Conservation (phyloP, 2,329 filamentous ascomycete genomes). For the Zymoseptoria brevis region DNA sequence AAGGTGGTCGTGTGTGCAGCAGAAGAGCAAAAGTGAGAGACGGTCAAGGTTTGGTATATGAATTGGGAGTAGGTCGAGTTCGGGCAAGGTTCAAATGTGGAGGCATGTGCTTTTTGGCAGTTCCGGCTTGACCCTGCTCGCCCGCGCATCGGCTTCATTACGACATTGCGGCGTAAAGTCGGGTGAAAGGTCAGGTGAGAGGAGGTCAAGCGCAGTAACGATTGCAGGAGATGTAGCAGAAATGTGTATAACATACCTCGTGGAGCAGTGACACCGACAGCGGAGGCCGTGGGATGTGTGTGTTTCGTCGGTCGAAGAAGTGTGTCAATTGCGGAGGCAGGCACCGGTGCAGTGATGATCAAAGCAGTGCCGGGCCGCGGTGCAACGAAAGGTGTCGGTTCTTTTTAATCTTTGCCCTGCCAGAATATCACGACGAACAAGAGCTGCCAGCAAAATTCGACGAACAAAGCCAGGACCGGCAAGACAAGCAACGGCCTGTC, state of each 20-base stretch:
- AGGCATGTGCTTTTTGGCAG: neutral
- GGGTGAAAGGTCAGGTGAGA: neutral
- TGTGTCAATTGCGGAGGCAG: neutral
- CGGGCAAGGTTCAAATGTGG: neutral
- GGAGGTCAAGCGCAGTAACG: neutral
- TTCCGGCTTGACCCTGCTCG: neutral
- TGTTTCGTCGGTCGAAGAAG: neutral
- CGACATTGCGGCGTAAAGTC: neutral
- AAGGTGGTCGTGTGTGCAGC: neutral
- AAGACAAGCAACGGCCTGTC: neutral
- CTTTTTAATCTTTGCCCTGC: neutral
- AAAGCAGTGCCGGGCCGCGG: neutral
- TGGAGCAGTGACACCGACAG: neutral
- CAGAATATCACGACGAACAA: neutral
- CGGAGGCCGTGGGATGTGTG: neutral
- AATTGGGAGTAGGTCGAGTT: neutral
- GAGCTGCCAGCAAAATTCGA: neutral
- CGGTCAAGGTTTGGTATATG: neutral
- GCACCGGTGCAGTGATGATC: neutral
- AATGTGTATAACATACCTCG: neutral
- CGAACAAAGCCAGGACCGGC: neutral
- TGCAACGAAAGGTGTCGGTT: neutral
- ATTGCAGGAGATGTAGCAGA: neutral
- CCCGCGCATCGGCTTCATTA: neutral
- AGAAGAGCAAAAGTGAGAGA: neutral